Base-by-base conservation (phyloP, 192 early-diverging fungal genomes). In the Rhizophagus clarus region DNA sequence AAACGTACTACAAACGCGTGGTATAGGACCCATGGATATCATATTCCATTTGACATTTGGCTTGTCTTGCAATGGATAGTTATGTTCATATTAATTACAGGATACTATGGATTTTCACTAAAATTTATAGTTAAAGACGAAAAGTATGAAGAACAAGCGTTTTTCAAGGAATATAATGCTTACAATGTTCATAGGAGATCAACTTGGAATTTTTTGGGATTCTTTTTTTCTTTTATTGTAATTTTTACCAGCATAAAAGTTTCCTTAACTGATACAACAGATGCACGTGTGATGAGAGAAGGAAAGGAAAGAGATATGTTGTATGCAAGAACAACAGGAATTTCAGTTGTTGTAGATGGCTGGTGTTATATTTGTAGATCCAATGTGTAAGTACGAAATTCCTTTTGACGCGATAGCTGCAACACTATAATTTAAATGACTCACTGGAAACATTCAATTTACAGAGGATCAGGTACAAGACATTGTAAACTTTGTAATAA, bases 401-500 rank as follows among this genome's bases (percentile, higher is more conserved):
- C 10, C 1, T 20, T 34, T 61, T 61, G 4, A 1, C 17, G 28
- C 10, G n/a, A 24, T 12, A n/a, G 9, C 8, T 11, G 4, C 28
- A 31, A 60, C 28, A 20, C 34, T 28, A 11, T 61, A n/a, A n/a
- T 7, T 61, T 34, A 22, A 61, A 37, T 74, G 20, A 32, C 24
- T 42, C 7, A 32, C 4, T n/a, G 31, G 17, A n/a, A 20, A 61
- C 29, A 24, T n/a, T 24, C 3, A 45, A 42, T 64, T 28, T 45
- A n/a, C 37, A 77, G 75, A 45, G 75, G 26, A 24, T 47, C 51
- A 26, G 60, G 37, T 24, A 77, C 75, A 62, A 62, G 75, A 15
- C 75, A 77, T 64, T 77, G 75, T 77, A 77, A 77, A 77, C 67
- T 24, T 62, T 77, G 75, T 77, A 77, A 77, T 66, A 77, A 77